Percentiles rank a stretch among this genome's conserved stretches.
phyloP scores from a whole-genome alignment of 2,329 filamentous ascomycete species.

The Diaporthe aspalathi region DNA sequence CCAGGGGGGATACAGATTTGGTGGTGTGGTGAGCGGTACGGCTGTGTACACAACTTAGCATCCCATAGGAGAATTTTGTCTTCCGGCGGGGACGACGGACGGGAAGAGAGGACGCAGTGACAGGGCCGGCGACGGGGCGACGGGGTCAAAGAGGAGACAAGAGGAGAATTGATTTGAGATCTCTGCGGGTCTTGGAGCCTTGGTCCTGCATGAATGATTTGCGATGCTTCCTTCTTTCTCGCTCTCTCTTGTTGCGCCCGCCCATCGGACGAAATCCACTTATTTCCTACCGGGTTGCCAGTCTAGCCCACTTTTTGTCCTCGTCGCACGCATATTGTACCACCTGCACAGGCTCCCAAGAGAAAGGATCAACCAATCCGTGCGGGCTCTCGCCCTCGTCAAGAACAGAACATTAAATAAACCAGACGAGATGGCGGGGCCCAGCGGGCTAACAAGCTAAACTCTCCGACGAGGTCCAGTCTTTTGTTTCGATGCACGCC shows the following conservation, averaged over 20 bases:
- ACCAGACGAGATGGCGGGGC: conserved; percentile 17
- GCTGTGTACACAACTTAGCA: too few relatives aligned
- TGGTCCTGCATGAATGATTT: conserved; percentile 21
- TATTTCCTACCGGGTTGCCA: neutral
- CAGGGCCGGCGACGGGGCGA: neutral
- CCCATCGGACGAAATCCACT: conserved; percentile 12
- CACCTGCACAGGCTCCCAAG: neutral
- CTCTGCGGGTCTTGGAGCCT: conserved; percentile 19
- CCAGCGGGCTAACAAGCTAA: neutral
- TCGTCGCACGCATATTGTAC: neutral
- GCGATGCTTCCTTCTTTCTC: neutral
- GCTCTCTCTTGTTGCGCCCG: neutral
- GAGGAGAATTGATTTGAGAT: conserved; percentile 31
- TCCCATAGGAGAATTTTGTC: conserved; percentile 6
- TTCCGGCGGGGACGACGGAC: neutral
- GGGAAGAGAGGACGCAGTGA: neutral
- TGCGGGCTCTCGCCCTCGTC: neutral
- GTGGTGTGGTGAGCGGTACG: too few relatives aligned
- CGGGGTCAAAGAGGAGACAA: neutral
- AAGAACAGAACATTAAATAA: too few relatives aligned
- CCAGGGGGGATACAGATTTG: neutral
- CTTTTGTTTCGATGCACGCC: conserved; percentile 13
- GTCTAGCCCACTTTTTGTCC: conserved; percentile 5
- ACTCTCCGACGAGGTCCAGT: conserved; percentile 17
- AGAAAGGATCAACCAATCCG: neutral